Evolutionary conservation across 148 eudicot genomes (phyloP), one percentile per base, ranked within the genome.

Genomic region (Linanthus parryae): DNA sequence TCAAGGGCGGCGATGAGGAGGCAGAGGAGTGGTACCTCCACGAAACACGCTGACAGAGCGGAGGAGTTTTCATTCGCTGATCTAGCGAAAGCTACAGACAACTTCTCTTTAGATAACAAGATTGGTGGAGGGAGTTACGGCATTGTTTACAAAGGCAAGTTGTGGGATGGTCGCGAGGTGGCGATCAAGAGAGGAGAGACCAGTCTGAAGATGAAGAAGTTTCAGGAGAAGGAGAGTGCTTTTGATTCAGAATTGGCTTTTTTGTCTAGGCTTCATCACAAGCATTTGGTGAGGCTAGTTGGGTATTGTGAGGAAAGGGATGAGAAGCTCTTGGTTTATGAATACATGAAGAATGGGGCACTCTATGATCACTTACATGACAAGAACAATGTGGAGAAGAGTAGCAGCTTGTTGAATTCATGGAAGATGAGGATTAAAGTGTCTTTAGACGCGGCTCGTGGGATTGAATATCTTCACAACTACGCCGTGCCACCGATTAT

Each of bases 401-500:
- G 59, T 17, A 59, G 73, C 29, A 84, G 85, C 47, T 7, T 82
- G 1, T 47, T 92, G 23, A 88, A 88, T 64, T 75, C 82, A 0
- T 92, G 99, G 99, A 88, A 84, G 54, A 72, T 77, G 69, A 75
- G 99, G 73, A 88, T 92, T 60, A 80, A 72, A 48, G 78, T 88
- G 8, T 71, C 96, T 10, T 38, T 92, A 56, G 99, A 92, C 28
- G 94, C 99, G 0, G 73, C 99, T 13, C 81, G 84, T 14, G 99
- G 99, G 10, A 88, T 92, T 3, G 96, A 92, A 42, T 92, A 92
- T 56, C 76, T 92, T 6, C 99, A 92, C 40, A 88, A 72, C n/a
- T 92, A 92, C 13, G 99, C 99, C 22, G 99, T 87, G 23, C 99
- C 99, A 0, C 88, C 96, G 9, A 88, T 92, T 22, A 92, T 92